Base-by-base conservation (phyloP, 176 grass and related monocot species). In the Pharus latifolius region DNA sequence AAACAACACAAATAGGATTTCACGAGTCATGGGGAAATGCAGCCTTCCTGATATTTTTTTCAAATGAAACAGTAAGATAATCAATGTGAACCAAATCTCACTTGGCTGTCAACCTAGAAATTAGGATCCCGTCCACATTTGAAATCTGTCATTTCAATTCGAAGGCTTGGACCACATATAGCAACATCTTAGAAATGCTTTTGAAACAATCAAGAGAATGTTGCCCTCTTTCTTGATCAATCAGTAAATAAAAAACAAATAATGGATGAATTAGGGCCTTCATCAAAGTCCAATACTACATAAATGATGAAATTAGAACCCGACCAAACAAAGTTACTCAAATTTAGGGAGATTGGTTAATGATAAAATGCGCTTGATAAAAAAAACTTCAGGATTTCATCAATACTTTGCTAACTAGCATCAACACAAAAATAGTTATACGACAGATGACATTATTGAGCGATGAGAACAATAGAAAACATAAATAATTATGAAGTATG, bases 121-220 rank as follows among this genome's bases (percentile, higher is more conserved):
- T 7, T 57, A 28, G 7, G 2, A 49, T 27, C 29, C 34, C 51
- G 35, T 38, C 35, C 45, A 53, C 23, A 80, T 35, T 51, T 12
- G 30, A 60, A 80, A 69, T 40, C 48, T 56, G 56, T 19, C 74
- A 45, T 74, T 49, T 11, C 32, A 56, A 49, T 66, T 81, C 22
- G 60, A 74, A 12, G 35, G 6, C 8, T 38, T 38, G 35, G 35
- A 38, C 35, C 8, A 4, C n/a, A n/a, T n/a, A n/a, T n/a, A n/a
- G n/a, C n/a, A n/a, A n/a, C n/a, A n/a, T n/a, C n/a, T n/a, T n/a
- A n/a, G n/a, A n/a, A n/a, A n/a, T n/a, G n/a, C n/a, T n/a, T n/a
- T n/a, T n/a, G n/a, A n/a, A n/a, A n/a, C n/a, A n/a, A n/a, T n/a
- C n/a, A n/a, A n/a, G n/a, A n/a, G n/a, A n/a, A n/a, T n/a, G n/a